phyloP scores from a whole-genome alignment of 306 rosid species.

The Myrica gale region DNA sequence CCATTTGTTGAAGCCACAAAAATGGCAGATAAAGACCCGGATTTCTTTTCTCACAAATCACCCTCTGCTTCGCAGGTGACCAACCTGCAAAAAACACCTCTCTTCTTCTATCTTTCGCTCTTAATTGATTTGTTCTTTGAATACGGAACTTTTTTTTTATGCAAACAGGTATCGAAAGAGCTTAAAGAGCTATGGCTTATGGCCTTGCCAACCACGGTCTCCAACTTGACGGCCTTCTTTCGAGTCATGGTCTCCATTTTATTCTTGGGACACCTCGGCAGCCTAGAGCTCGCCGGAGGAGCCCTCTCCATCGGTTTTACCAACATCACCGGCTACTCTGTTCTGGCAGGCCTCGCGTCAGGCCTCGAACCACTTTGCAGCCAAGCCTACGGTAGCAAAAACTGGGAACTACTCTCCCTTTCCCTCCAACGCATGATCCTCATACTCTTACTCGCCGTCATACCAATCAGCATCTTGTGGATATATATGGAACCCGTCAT shows the following conservation, averaged over 20 bases:
- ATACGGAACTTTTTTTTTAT: neutral
- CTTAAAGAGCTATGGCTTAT: slow-evolving; percentile 73
- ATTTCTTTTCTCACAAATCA: slow-evolving; percentile 48
- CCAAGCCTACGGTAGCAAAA: slow-evolving; percentile 83
- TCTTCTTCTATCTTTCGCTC: neutral
- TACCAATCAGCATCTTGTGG: slow-evolving; percentile 80
- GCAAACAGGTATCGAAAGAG: slow-evolving; percentile 63
- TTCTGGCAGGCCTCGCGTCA: slow-evolving; percentile 76
- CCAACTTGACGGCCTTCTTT: slow-evolving; percentile 67
- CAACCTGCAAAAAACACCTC: neutral
- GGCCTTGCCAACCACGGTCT: slow-evolving; percentile 74
- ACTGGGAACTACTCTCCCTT: slow-evolving; percentile 66
- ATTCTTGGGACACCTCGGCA: slow-evolving; percentile 75
- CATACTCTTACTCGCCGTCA: slow-evolving; percentile 56
- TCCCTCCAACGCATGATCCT: slow-evolving; percentile 85
- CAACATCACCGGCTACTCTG: slow-evolving; percentile 97
- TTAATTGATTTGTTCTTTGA: neutral
- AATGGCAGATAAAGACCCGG: slow-evolving; percentile 54
- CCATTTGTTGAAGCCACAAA: neutral
- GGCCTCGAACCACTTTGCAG: slow-evolving; percentile 94
- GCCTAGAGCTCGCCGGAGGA: slow-evolving; percentile 93
- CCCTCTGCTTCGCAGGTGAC: slow-evolving; percentile 72
- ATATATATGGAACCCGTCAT: slow-evolving; percentile 65
- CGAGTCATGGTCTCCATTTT: slow-evolving; percentile 73
- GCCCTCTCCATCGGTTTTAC: slow-evolving; percentile 95